Conservation (phyloP, 164 flowering plant species). For the Kingdonia uniflora region DNA sequence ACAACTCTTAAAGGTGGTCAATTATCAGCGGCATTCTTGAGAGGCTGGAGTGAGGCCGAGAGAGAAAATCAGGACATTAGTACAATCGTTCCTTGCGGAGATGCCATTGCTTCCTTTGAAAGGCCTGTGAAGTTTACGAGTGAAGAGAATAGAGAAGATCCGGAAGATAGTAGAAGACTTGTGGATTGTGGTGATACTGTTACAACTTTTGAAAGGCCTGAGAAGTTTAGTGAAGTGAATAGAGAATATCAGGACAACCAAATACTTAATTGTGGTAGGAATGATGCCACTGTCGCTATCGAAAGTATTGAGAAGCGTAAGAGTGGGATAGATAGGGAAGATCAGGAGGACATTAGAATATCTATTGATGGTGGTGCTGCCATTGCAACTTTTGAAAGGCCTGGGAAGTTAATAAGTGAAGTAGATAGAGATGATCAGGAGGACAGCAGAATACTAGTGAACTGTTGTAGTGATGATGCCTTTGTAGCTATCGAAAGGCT, state of each 20-base stretch:
- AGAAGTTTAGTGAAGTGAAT: neutral
- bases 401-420: too few relatives aligned
- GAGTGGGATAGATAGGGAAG: too few relatives aligned
- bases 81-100: neutral
- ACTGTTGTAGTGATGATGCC: too few relatives aligned
- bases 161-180: neutral
- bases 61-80: conserved; percentile 1
- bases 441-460: too few relatives aligned
- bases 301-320: too few relatives aligned
- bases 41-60: conserved; percentile 26
- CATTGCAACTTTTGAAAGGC: too few relatives aligned
- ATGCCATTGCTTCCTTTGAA: neutral
- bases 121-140: neutral
- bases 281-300: too few relatives aligned
- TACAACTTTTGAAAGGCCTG: neutral
- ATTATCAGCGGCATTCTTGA: conserved; percentile 24
- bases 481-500: too few relatives aligned
- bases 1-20: conserved; percentile 28
- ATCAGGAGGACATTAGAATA: too few relatives aligned
- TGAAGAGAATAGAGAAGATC: neutral
- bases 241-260: neutral
- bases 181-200: neutral
- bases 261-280: neutral
- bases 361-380: too few relatives aligned
- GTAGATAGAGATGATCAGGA: too few relatives aligned